A percentile compares a stretch with the other conserved stretches of the same genome.
Conservation (phyloP, 83 land plant species). For the Larix sibirica region DNA sequence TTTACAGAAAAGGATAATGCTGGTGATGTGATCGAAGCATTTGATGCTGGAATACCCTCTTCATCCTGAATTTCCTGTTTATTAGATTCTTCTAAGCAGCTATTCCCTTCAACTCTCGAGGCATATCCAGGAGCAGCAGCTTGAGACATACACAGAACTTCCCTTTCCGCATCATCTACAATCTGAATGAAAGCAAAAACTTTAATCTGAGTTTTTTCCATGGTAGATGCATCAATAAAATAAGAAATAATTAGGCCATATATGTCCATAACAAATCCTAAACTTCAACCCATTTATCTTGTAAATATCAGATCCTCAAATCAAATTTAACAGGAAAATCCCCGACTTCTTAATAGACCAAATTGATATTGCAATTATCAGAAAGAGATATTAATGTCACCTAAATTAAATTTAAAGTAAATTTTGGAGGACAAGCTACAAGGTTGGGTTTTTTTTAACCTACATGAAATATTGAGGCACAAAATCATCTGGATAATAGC, state of each 20-base stretch:
- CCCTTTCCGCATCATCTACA: slow-evolving; percentile 23
- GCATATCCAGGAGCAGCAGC: background rate
- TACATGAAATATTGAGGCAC: no score
- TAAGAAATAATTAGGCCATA: no score
- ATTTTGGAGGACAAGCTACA: background rate
- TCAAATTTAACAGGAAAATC: background rate
- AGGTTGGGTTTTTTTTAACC: no score
- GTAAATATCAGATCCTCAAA: background rate
- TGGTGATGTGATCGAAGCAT: slow-evolving; percentile 3
- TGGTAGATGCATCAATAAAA: background rate
- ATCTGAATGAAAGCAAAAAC: slow-evolving; percentile 15
- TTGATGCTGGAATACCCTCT: background rate
- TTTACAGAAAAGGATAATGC: slow-evolving; percentile 14
- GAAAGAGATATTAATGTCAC: background rate
- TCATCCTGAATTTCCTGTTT: background rate
- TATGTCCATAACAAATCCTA: background rate
- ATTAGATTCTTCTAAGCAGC: background rate
- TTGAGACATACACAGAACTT: slow-evolving; percentile 12
- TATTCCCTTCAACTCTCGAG: background rate
- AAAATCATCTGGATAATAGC: background rate
- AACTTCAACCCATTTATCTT: background rate
- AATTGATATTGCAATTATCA: background rate
- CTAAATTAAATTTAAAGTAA: no score
- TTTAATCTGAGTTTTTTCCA: background rate
- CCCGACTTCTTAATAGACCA: background rate